A percentile compares a stretch with the other conserved stretches of the same genome.
Conservation (phyloP, 768 basidiomycete species). For the Sporobolomyces phaffii region DNA sequence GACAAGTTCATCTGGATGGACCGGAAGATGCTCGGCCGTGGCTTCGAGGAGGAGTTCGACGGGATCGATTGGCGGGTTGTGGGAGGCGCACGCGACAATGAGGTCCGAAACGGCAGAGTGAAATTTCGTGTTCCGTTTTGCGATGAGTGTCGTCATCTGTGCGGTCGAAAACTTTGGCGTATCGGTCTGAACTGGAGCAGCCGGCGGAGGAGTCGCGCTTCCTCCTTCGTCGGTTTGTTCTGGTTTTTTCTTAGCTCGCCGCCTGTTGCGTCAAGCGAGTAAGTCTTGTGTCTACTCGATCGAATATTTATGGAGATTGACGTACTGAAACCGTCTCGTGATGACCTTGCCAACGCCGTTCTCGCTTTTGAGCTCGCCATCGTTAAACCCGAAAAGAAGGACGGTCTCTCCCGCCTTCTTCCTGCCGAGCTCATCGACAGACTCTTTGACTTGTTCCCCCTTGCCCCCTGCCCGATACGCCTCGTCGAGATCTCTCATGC, state of each 20-base stretch:
- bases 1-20: slow-evolving; percentile 51
- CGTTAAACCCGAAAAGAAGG: slow-evolving; percentile 53
- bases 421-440: background rate
- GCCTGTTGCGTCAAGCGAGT: no score
- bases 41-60: slow-evolving; percentile 61
- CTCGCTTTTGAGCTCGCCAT: slow-evolving; percentile 48
- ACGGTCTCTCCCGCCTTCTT: slow-evolving; percentile 51
- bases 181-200: background rate
- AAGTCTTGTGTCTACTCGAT: no score
- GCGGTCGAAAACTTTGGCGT: slow-evolving; percentile 44
- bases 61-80: slow-evolving; percentile 55
- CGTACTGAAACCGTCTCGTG: slow-evolving; percentile 31
- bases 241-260: slow-evolving; percentile 21
- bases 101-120: slow-evolving; percentile 64
- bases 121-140: slow-evolving; percentile 64
- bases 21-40: slow-evolving; percentile 64
- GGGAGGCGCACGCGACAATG: slow-evolving; percentile 39
- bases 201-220: background rate
- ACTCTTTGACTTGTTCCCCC: slow-evolving; percentile 20
- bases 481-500: slow-evolving; percentile 25
- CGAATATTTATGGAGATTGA: background rate
- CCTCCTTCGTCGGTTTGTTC: background rate
- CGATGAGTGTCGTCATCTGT: slow-evolving; percentile 60
- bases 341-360: slow-evolving; percentile 39
- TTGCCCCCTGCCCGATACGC: slow-evolving; percentile 35